Evolutionary conservation across 83 land plant species (phyloP).

Genomic region (Diphasiastrum complanatum): DNA sequence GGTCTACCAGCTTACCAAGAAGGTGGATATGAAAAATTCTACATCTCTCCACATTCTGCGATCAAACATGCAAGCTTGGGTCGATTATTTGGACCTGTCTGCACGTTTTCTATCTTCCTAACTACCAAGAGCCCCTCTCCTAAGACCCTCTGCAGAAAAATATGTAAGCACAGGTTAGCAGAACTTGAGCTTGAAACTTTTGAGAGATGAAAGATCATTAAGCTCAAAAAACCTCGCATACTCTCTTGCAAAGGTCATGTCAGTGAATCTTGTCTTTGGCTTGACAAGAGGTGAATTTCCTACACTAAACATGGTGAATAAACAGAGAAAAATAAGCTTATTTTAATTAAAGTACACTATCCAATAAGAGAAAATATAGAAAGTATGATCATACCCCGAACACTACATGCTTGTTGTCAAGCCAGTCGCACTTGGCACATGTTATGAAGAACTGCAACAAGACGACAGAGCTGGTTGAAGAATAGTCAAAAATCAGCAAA

Average conservation of each 20-base stretch:
- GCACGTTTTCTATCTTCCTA: constrained; percentile 90
- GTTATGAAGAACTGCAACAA: constrained; percentile 82
- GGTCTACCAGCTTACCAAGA: no score
- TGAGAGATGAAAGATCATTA: no score
- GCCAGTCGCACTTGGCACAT: constrained; percentile 96
- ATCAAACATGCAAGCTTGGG: constrained; percentile 82
- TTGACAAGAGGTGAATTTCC: no score
- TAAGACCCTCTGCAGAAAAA: constrained; percentile 63
- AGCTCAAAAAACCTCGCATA: no score
- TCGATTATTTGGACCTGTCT: constrained; percentile 82
- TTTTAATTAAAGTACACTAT: no score
- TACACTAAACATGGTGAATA: no score
- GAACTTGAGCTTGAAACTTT: no score
- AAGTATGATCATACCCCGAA: constrained; percentile 69
- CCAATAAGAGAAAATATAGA: no score
- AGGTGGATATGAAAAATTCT: constrained; percentile 3
- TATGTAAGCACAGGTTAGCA: no score
- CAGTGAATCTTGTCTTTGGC: no score
- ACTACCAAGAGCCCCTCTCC: constrained; percentile 87
- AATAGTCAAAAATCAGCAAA: background rate
- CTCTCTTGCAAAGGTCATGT: no score
- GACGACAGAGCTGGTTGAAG: background rate
- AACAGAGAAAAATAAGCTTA: no score
- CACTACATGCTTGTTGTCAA: constrained; percentile 96
- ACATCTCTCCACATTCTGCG: constrained; percentile 94